Evolutionary conservation across 164 flowering plant species (phyloP), one percentile per base, ranked within the genome.

Genomic region (Macadamia tetraphylla): DNA sequence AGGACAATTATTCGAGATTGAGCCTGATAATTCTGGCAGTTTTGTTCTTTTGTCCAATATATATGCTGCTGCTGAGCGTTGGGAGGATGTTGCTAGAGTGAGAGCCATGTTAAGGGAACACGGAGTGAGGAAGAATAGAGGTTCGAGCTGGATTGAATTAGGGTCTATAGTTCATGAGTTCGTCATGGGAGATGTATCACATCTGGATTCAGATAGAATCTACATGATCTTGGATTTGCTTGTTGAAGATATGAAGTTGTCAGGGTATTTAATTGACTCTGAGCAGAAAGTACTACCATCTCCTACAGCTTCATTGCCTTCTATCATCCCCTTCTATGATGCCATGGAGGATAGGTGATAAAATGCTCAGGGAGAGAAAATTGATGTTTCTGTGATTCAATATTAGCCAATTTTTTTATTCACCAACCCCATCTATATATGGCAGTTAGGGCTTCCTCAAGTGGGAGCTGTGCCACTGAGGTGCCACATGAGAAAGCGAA

Each of bases 121-220:
- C 9, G 30, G 74, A 15, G 82, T 75, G 46, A 75, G 66, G 55
- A 84, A 80, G 71, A 80, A 68, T 72, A 71, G 72, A 67, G 85
- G 79, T 18, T 78, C 75, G 3, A 80, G 83, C 71, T 82, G 83
- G 81, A 81, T 80, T 63, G 82, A 78, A 58, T 67, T 80, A 62
- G 75, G 70, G 17, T 48, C 64, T 66, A 67, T 56, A 13, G 79
- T 83, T 63, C 78, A 78, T 78, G 85, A 79, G 73, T 81, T 83
- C 76, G 77, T 83, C 56, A 76, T 69, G 75, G 86, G 80, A 56
- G 83, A 81, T 71, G 52, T 49, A 17, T 70, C 80, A 48, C 79
- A 74, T 73, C 30, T 61, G 31, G 76, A 72, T 70, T 61, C 74
- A 13, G 68, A 74, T 49, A 68, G 51, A 52, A 70, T 81, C 62